Evolutionary conservation across 2,329 filamentous ascomycete species (phyloP), one percentile per base, ranked within the genome.

Genomic region (Pseudocercospora macadamiae): DNA sequence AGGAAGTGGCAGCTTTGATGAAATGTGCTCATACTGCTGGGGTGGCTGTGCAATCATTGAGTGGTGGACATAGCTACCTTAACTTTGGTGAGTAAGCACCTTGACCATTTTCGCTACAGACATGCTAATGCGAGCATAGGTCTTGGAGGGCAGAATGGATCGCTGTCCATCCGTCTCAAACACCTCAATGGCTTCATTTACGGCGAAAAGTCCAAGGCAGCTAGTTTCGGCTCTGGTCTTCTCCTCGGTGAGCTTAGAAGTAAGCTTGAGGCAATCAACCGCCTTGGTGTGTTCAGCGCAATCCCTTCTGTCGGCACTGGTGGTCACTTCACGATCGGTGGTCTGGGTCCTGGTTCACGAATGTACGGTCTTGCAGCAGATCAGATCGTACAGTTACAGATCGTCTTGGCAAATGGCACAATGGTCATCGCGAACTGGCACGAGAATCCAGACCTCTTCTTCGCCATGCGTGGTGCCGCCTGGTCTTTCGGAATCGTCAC

Each of bases 361-460:
- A 73, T 75, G 28, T 74, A 84, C 56, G 86, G 86, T 0, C 73
- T 87, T 9, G 76, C 76, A 0, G 78, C 82, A 45, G 82, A 83
- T 68, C 76, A 78, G 56, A 74, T 84, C 4, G 74, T 68, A 0
- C 70, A 73, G 1, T 74, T 68, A 4, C 69, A 69, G 3, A 66
- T 79, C 0, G 76, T 79, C 3, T 68, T 77, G 9, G 75, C 76
- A 1, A 67, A 75, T 51, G 76, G 76, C 0, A 60, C 59, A 5
- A 64, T 76, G 16, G 68, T 76, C 9, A 72, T 60, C 1, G 72
- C 73, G 1, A 81, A 79, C 1, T 69, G 61, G 21, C 51, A 55
- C 9, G 42, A 59, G n/a, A 51, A 66, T 30, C 36, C 61, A 1
- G 68, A 70, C 47, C 57, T 70, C 28, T 68, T 66, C 65, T 69